Evolutionary conservation across 2,329 filamentous ascomycete species (phyloP).

Genomic region (Lasiodiplodia hormozganensis): DNA sequence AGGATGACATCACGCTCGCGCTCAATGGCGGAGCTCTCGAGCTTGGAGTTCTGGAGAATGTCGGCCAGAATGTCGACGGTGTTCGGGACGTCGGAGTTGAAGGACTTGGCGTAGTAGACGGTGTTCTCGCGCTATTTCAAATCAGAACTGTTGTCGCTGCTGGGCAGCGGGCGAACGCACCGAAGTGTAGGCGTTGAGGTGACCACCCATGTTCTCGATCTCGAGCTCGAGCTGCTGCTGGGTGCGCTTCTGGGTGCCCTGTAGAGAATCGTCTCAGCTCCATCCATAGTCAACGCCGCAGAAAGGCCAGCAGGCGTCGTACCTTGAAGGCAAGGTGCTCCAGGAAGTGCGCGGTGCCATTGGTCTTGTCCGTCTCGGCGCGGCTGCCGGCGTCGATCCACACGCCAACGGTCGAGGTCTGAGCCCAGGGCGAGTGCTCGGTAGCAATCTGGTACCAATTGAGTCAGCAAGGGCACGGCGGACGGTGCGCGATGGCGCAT

Average conservation of each 20-base stretch:
- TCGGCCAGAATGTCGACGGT: slow-evolving; percentile 98
- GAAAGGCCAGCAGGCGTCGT: slow-evolving; percentile 38
- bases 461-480: slow-evolving; percentile 43
- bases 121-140: slow-evolving; percentile 84
- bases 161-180: slow-evolving; percentile 60
- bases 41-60: slow-evolving; percentile 99
- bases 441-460: slow-evolving; percentile 78
- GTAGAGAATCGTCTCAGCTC: slow-evolving; percentile 38
- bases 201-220: slow-evolving; percentile 99
- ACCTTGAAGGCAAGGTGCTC: slow-evolving; percentile 99
- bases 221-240: slow-evolving; percentile 98
- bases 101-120: slow-evolving; percentile 99
- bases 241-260: slow-evolving; percentile 92
- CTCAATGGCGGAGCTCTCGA: slow-evolving; percentile 91
- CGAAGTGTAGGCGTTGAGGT: slow-evolving; percentile 99
- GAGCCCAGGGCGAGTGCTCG: slow-evolving; percentile 96
- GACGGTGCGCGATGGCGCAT: slow-evolving; percentile 42
- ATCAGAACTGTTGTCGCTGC: slow-evolving; percentile 19
- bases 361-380: slow-evolving; percentile 97
- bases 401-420: slow-evolving; percentile 97
- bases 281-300: slow-evolving; percentile 9
- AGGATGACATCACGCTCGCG: slow-evolving; percentile 98
- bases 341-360: slow-evolving; percentile 98
- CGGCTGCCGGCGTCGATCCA: slow-evolving; percentile 99
- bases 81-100: slow-evolving; percentile 96